phyloP scores from a whole-genome alignment of 495 filamentous ascomycete genomes.

The Friedmanniomyces endolithicus region DNA sequence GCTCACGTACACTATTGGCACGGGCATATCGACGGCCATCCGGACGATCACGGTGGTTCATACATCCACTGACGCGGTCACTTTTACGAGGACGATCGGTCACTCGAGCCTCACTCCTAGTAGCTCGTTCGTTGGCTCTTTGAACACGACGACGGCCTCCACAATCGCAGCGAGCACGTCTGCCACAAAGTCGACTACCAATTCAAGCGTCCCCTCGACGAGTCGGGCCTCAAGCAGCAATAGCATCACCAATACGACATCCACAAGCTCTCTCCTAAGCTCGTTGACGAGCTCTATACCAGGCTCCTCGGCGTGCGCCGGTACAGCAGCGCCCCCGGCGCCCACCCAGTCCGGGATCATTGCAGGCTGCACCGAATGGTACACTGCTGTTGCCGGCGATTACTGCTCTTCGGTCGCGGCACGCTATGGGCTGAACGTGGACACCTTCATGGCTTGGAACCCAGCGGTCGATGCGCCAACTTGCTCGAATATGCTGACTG shows the following conservation, averaged over 20 bases:
- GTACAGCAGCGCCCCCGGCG: background rate
- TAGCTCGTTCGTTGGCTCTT: background rate
- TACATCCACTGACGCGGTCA: background rate
- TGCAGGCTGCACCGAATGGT: constrained; percentile 8
- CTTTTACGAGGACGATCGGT: background rate
- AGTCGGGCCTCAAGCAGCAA: background rate
- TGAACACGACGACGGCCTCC: background rate
- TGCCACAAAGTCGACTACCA: background rate
- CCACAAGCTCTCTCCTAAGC: too few relatives aligned
- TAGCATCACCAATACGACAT: background rate
- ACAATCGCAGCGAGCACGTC: background rate
- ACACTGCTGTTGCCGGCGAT: constrained; percentile 4
- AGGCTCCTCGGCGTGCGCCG: background rate
- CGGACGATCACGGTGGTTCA: background rate
- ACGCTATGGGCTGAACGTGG: background rate
- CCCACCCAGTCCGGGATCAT: constrained; percentile 6
- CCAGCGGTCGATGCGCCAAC: constrained; percentile 22
- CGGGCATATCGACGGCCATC: background rate
- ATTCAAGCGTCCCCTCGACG: background rate
- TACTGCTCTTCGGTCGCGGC: constrained; percentile 1
- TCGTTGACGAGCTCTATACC: background rate
- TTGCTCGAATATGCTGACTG: constrained; percentile 11
- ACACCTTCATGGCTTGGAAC: constrained; percentile 10
- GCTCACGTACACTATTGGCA: background rate
- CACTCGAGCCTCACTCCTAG: background rate